Conservation (phyloP, 805 yeast species). For the Candida fluviatilis region DNA sequence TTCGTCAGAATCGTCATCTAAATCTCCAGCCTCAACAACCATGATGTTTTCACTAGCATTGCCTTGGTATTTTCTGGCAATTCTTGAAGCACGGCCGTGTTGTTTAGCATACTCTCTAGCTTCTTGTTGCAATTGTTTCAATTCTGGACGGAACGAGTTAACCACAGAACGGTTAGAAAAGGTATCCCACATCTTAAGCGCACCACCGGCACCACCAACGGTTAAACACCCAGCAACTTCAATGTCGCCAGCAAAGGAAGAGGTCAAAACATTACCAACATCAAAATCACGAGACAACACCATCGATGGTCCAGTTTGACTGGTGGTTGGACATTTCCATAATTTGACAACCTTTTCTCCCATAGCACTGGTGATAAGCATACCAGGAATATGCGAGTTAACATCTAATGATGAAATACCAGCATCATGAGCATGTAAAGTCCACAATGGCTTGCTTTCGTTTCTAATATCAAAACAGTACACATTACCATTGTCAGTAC, state of each 20-base stretch:
- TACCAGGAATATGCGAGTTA: conserved; percentile 62
- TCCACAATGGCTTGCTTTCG: conserved; percentile 77
- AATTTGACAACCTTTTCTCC: conserved; percentile 82
- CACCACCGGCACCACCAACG: conserved; percentile 83
- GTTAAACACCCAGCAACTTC: conserved; percentile 82
- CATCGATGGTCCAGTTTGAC: conserved; percentile 66
- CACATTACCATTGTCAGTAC: conserved; percentile 87
- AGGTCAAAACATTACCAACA: conserved; percentile 84
- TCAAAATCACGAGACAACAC: conserved; percentile 88
- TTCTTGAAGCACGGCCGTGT: conserved; percentile 62
- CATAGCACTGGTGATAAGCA: conserved; percentile 85
- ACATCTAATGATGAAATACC: conserved; percentile 81
- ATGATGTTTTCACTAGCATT: conserved; percentile 52
- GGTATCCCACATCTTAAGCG: conserved; percentile 89
- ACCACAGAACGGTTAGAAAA: conserved; percentile 80
- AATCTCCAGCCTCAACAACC: conserved; percentile 58
- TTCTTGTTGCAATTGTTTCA: conserved; percentile 46
- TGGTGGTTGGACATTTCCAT: conserved; percentile 63
- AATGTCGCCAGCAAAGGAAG: conserved; percentile 80
- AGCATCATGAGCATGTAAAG: conserved; percentile 93
- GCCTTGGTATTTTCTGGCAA: conserved; percentile 63
- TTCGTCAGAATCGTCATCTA: conserved; percentile 53
- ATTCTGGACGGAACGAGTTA: conserved; percentile 56
- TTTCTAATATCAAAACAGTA: conserved; percentile 84
- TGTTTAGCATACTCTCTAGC: conserved; percentile 57